Evolutionary conservation across 2,329 filamentous ascomycete genomes (phyloP).

Genomic region (Fusarium brevicatenulatum): DNA sequence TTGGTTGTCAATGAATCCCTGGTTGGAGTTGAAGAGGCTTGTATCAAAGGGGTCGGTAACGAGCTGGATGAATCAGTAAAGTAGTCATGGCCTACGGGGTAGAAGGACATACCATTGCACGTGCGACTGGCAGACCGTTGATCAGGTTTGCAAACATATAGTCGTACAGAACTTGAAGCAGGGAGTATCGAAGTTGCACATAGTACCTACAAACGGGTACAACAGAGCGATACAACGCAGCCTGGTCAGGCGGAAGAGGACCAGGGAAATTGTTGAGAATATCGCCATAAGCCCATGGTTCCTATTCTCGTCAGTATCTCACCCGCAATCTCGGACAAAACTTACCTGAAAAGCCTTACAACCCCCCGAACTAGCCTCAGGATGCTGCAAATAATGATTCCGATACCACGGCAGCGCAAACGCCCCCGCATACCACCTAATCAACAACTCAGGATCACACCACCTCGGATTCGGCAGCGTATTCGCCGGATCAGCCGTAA

Average conservation of each 20-base stretch:
- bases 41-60: neutral
- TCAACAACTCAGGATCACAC: neutral
- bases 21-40: neutral
- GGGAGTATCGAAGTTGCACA: neutral
- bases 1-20: neutral
- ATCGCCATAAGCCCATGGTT: neutral
- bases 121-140: neutral
- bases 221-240: neutral
- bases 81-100: accelerated
- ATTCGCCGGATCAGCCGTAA: neutral
- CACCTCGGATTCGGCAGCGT: neutral
- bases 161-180: neutral
- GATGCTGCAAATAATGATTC: conserved; percentile 2
- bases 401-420: conserved; percentile 1
- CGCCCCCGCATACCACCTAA: conserved; percentile 1
- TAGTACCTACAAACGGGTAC: neutral
- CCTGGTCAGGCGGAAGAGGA: neutral
- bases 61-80: neutral
- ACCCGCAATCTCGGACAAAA: accelerated
- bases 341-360: neutral
- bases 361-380: neutral
- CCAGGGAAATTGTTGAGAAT: neutral
- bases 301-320: neutral
- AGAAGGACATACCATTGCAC: neutral
- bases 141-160: conserved; percentile 6